Conservation (phyloP, 2,329 filamentous ascomycete species). For the Macrophomina phaseolina region DNA sequence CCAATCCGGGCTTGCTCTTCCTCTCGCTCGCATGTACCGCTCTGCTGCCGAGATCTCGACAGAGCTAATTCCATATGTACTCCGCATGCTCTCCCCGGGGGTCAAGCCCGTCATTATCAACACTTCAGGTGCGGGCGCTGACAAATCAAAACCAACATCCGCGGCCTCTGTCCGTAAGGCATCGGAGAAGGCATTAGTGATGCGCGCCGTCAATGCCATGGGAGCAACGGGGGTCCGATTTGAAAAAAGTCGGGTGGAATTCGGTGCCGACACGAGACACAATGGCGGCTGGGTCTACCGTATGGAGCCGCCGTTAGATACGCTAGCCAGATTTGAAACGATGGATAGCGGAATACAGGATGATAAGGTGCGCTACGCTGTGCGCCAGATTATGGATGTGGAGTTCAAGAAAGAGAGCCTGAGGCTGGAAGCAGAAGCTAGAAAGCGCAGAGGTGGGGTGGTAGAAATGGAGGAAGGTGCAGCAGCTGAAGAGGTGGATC, state of each 20-base stretch:
- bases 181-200: constrained; percentile 79
- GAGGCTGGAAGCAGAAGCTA: constrained; percentile 68
- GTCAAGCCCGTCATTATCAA: constrained; percentile 89
- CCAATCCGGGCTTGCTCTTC: constrained; percentile 73
- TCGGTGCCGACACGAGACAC: constrained; percentile 57
- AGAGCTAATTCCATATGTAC: constrained; percentile 83
- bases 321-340: constrained; percentile 76
- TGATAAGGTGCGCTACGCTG: constrained; percentile 84
- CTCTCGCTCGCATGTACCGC: constrained; percentile 77
- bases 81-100: constrained; percentile 83
- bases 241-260: constrained; percentile 79
- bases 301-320: constrained; percentile 92
- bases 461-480: constrained; percentile 36
- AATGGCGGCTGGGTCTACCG: constrained; percentile 80
- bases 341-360: constrained; percentile 61
- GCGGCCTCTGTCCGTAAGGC: constrained; percentile 89
- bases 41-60: constrained; percentile 77
- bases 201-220: constrained; percentile 80
- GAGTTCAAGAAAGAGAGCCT: constrained; percentile 79
- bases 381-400: constrained; percentile 90
- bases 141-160: constrained; percentile 46
- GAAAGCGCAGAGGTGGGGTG: constrained; percentile 59
- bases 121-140: constrained; percentile 59
- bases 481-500: constrained; percentile 30
- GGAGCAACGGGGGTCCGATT: constrained; percentile 81